A percentile compares a stretch with the other conserved stretches of the same genome.
Evolutionary conservation across 2,329 filamentous ascomycete genomes (phyloP).

Genomic region (Botryotinia convoluta): DNA sequence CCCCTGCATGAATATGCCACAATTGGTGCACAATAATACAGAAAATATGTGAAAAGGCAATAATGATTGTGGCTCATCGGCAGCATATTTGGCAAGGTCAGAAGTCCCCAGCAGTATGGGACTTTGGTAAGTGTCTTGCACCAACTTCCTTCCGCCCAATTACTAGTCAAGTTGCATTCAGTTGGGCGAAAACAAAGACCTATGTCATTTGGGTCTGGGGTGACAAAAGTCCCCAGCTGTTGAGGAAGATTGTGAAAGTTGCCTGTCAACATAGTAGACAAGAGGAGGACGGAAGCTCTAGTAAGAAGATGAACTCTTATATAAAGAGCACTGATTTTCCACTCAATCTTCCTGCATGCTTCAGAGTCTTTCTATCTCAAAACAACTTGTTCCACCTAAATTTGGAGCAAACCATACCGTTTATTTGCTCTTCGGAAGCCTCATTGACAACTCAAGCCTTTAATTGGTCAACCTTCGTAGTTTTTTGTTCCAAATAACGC

Average conservation of each 20-base stretch:
- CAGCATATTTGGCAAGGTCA: not conserved
- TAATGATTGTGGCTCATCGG: not conserved
- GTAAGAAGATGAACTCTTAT: not conserved
- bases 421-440: not conserved
- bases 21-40: not conserved
- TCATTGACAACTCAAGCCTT: not conserved
- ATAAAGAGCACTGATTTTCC: not conserved
- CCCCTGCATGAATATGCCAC: not conserved
- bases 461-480: fast-evolving
- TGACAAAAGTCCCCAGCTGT: not conserved
- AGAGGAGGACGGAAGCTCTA: not conserved
- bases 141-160: not conserved
- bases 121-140: not conserved
- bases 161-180: not conserved
- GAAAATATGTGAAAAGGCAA: too few species aligned
- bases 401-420: not conserved
- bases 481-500: not conserved
- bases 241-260: not conserved
- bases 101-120: not conserved
- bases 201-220: not conserved
- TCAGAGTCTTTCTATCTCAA: not conserved
- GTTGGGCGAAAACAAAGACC: not conserved
- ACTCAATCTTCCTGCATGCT: not conserved
- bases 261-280: not conserved
- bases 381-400: not conserved